Percentiles rank a stretch among this genome's conserved stretches.
Conservation (phyloP, 2,329 filamentous ascomycete species). For the Neonectria ditissima region DNA sequence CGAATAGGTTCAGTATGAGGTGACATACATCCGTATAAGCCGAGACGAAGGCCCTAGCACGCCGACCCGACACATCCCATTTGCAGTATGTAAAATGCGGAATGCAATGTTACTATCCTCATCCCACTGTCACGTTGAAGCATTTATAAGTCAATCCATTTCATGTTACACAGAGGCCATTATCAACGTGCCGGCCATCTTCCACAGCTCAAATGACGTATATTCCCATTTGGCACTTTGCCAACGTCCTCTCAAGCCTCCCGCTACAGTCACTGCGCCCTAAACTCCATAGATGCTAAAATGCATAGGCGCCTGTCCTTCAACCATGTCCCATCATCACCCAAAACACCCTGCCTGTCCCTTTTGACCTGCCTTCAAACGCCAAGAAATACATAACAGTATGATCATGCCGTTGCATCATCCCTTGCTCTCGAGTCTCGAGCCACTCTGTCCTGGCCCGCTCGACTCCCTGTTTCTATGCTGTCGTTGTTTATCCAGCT, state of each 20-base stretch:
- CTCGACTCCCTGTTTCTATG: neutral
- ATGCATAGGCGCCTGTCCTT: constrained; percentile 2
- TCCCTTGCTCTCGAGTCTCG: neutral
- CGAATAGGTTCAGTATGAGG: neutral
- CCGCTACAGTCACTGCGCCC: neutral
- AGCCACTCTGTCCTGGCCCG: constrained; percentile 4
- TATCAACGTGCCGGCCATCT: too few species aligned
- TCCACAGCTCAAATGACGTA: neutral
- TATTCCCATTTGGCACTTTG: neutral
- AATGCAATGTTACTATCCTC: neutral
- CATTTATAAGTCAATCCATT: neutral
- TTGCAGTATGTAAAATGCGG: neutral
- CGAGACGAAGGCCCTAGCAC: neutral
- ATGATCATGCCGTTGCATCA: constrained; percentile 21
- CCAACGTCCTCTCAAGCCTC: constrained; percentile 1
- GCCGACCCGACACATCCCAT: neutral
- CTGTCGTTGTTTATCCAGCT: constrained; percentile 36
- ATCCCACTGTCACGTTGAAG: neutral
- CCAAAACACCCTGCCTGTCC: constrained; percentile 10
- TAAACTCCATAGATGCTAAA: constrained; percentile 25
- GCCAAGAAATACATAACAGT: constrained; percentile 21
- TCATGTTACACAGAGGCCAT: too few species aligned
- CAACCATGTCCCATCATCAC: constrained; percentile 1
- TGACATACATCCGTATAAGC: neutral
- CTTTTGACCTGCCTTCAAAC: constrained; percentile 23